These are phyloP conservation scores for Cucurbita ficifolia DNA, from an alignment of 306 rosid species.

Conservation along the genomic window DNA sequence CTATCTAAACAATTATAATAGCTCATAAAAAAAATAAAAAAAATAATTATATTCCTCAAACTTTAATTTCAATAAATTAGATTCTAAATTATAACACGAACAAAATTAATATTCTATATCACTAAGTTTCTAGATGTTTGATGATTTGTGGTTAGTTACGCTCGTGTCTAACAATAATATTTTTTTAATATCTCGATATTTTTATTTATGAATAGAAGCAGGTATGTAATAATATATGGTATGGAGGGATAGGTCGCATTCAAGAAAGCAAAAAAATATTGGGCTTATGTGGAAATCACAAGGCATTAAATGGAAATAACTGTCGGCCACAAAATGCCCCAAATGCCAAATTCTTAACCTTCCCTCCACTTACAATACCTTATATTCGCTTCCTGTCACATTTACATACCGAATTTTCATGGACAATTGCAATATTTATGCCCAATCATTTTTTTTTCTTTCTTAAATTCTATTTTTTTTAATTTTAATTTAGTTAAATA, in stretches of 20 bases:
- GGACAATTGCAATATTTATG: not conserved
- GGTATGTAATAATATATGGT: not conserved
- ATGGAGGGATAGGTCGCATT: constrained; percentile 5
- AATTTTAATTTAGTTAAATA: too few relatives aligned
- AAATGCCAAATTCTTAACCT: not conserved
- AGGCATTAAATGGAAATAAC: constrained; percentile 10
- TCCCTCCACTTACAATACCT: not conserved
- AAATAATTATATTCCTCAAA: too few relatives aligned
- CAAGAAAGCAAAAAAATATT: constrained; percentile 22
- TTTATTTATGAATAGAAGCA: too few relatives aligned
- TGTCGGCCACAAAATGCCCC: constrained; percentile 28
- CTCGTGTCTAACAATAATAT: too few relatives aligned
- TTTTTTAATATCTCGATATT: too few relatives aligned
- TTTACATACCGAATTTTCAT: not conserved
- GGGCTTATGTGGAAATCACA: constrained; percentile 45
- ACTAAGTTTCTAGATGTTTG: too few relatives aligned
- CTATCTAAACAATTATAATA: not conserved
- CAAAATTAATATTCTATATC: not conserved
- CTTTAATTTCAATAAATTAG: not conserved
- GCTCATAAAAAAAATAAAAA: not conserved
- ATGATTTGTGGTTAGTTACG: too few relatives aligned
- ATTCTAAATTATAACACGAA: too few relatives aligned
- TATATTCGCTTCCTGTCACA: not conserved
- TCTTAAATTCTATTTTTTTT: too few relatives aligned
- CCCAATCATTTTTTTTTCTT: not conserved